phyloP scores from a whole-genome alignment of 2,329 filamentous ascomycete genomes.

The Colletotrichum lini region DNA sequence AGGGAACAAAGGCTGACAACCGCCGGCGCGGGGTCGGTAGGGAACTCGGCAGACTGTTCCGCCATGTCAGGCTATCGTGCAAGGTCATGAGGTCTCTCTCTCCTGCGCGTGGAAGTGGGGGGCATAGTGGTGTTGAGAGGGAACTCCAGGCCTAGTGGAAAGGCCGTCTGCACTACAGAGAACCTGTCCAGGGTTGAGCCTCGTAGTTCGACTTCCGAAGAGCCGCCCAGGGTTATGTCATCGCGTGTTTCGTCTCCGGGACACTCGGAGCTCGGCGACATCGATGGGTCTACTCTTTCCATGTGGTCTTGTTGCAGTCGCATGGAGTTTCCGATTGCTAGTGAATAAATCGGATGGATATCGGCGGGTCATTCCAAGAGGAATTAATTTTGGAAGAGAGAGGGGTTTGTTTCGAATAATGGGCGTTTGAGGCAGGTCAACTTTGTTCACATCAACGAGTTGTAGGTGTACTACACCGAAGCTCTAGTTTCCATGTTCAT shows the following conservation, averaged over 20 bases:
- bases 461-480: too few species aligned
- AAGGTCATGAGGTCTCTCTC: not conserved
- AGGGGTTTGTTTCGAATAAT: too few species aligned
- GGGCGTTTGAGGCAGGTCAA: too few species aligned
- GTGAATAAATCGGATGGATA: too few species aligned
- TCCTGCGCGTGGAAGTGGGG: not conserved
- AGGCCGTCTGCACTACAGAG: not conserved
- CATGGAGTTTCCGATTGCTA: too few species aligned
- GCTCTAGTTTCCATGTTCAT: too few species aligned
- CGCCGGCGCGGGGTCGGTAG: too few species aligned
- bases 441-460: too few species aligned
- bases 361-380: too few species aligned
- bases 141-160: not conserved
- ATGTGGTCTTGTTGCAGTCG: not conserved
- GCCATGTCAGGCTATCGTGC: not conserved
- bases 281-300: too few species aligned
- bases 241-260: not conserved
- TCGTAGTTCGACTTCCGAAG: not conserved
- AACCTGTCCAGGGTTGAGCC: not conserved
- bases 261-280: not conserved
- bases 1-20: too few species aligned
- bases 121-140: not conserved
- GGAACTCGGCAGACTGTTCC: not conserved
- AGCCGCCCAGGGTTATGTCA: not conserved
- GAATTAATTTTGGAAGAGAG: too few species aligned